Base-by-base conservation (phyloP, 2,329 filamentous ascomycete species). In the Aspergillus sclerotialis region DNA sequence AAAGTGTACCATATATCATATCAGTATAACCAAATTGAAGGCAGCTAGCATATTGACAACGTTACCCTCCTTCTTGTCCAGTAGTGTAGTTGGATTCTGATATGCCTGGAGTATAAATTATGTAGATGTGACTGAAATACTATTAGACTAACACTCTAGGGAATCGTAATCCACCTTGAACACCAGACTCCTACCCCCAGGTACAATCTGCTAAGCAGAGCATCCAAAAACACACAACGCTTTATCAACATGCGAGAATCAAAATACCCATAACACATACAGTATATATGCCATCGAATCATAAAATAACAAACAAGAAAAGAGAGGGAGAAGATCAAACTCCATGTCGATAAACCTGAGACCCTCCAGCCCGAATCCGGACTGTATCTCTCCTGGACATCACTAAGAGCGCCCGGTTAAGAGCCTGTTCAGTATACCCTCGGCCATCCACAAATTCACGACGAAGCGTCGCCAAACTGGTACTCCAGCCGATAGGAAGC, bases 401-500 rank as follows among this genome's bases (percentile, higher is more conserved):
- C 11, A 96, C 76, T 67, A 90, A 80, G 49, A 98, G 60, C 1
- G 90, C 86, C 48, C 90, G 71, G 46, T 89, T 89, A 18, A 98
- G 71, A 11, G 80, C 81, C 56, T 87, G 82, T 63, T 96, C 92
- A 43, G 78, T 87, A 63, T 90, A 96, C 0, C 87, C 87, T 60
- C 89, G 87, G 10, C 83, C 82, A 52, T 94, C 88, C 4, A 94
- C 87, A 71, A 98, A 89, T 60, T 98, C 92, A 29, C 86, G 76
- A 43, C 84, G 78, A 45, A 98, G 65, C 2, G 86, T 94, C 0
- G 85, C 84, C 38, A 96, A 63, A 53, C 84, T 94, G 2, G 90
- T 94, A 54, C 84, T 92, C 86, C 90, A 98, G 13, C 92, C 92
- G 47, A 98, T 92, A 1, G 92, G 89, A 49, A 98, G 68, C 16